These are phyloP conservation scores for Solanum etuberosum DNA, from an alignment of 257 asterid species.

Conservation along the genomic window DNA sequence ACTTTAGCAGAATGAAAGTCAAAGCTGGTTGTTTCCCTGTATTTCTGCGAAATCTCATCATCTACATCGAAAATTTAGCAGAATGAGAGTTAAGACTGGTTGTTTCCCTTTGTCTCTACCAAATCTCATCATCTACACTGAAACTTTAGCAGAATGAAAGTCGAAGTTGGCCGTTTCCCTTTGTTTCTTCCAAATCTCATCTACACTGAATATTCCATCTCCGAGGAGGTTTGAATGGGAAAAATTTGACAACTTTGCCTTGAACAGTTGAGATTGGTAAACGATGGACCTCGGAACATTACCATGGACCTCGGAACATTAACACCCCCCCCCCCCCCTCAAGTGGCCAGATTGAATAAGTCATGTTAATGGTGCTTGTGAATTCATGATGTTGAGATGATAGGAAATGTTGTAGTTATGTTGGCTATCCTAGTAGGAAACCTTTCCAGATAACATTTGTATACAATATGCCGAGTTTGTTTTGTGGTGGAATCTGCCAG, in stretches of 20 bases:
- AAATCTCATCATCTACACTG: too few relatives aligned
- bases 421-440: background rate
- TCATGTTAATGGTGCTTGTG: background rate
- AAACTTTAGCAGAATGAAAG: slow-evolving; percentile 49
- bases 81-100: too few relatives aligned
- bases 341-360: background rate
- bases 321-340: slow-evolving; percentile 50
- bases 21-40: too few relatives aligned
- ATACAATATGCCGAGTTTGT: background rate
- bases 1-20: too few relatives aligned
- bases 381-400: background rate
- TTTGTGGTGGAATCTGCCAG: background rate
- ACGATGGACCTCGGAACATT: slow-evolving; percentile 69
- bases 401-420: background rate
- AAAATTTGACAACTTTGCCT: slow-evolving; percentile 55
- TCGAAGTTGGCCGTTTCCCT: slow-evolving; percentile 37
- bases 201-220: slow-evolving; percentile 84
- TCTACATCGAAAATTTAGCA: too few relatives aligned
- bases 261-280: slow-evolving; percentile 68
- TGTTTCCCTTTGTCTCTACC: too few relatives aligned
- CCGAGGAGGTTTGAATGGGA: slow-evolving; percentile 67
- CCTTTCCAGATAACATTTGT: background rate
- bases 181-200: slow-evolving; percentile 55
- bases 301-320: slow-evolving; percentile 66
- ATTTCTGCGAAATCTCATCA: too few relatives aligned